Evolutionary conservation across 805 yeast genomes (phyloP), one percentile per base, ranked within the genome.

Genomic region (Lachancea waltii): DNA sequence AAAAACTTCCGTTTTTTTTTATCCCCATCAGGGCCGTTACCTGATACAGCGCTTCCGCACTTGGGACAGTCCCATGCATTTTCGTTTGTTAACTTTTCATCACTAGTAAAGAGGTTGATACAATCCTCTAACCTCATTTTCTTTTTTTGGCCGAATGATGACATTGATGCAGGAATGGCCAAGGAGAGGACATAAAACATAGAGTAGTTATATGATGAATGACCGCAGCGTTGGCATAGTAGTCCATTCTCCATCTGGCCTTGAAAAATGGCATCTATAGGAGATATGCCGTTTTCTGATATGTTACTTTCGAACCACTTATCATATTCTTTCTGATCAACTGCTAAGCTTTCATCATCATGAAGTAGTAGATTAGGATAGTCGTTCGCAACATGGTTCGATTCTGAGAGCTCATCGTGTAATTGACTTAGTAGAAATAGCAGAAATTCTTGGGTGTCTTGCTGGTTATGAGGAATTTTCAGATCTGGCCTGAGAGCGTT

Each of bases 11-110:
- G 39, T 24, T 33, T 33, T 15, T 37, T 38, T 17, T 28, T 23
- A 11, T 23, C 29, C 10, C 28, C 43, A 10, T 40, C 46, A 10
- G 36, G 35, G 13, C 41, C 43, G 10, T 11, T 29, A 9, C 35
- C 39, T 10, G 41, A 31, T 3, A 23, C 33, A 14, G 44, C 35
- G 14, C 48, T 34, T 1, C 58, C 56, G 62, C 94, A 83, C 38
- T 76, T 73, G 6, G 92, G 89, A 64, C 94, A 83, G 46, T 79
- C 74, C 94, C 94, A 83, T 1, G 92, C 85, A 60, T 83, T 82
- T 5, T 79, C 89, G 18, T 85, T 81, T 6, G 69, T 67, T 36
- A 83, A 59, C 3, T 77, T 67, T 55, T 83, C 94, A 42, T 77
- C 79, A 37, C 69, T 65, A 0, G 83, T 74, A 51, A 75, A 81